These are phyloP conservation scores for Allium sativum DNA, from an alignment of 106 monocot genomes.

Conservation along the genomic window DNA sequence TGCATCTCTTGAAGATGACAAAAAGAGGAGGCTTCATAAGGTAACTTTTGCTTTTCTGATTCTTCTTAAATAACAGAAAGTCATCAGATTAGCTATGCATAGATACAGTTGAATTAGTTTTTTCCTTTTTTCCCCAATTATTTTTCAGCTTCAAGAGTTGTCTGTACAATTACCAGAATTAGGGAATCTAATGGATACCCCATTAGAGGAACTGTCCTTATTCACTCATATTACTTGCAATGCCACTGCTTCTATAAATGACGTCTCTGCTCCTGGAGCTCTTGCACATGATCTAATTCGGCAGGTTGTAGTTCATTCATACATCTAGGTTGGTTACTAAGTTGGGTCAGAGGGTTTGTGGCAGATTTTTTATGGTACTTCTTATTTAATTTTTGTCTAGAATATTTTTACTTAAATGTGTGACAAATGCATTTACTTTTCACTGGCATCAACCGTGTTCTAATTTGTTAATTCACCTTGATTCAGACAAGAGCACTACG, in stretches of 20 bases:
- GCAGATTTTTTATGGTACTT: too few species aligned
- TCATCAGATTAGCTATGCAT: background rate
- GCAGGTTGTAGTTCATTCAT: constrained; percentile 32
- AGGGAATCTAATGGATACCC: constrained; percentile 83
- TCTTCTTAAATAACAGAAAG: background rate
- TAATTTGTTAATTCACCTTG: too few species aligned
- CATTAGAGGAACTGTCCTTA: constrained; percentile 34
- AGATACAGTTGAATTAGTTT: too few species aligned
- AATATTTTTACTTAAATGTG: too few species aligned
- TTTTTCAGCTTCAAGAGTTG: constrained; percentile 18
- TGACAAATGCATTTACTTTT: too few species aligned
- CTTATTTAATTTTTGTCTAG: too few species aligned
- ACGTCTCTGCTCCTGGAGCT: constrained; percentile 64
- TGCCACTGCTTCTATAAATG: constrained; percentile 50
- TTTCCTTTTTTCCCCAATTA: background rate
- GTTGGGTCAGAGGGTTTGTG: too few species aligned
- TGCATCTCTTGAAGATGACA: constrained; percentile 51
- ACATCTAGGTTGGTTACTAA: too few species aligned
- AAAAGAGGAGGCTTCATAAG: constrained; percentile 63
- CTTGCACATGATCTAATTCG: constrained; percentile 75
- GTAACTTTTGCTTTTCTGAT: constrained; percentile 17
- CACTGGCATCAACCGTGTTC: too few species aligned
- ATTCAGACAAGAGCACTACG: too few species aligned
- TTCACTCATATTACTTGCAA: constrained; percentile 44
- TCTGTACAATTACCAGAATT: constrained; percentile 2